Base-by-base conservation (phyloP, 1,284 basidiomycete genomes). In the Rhodotorula sp. region DNA sequence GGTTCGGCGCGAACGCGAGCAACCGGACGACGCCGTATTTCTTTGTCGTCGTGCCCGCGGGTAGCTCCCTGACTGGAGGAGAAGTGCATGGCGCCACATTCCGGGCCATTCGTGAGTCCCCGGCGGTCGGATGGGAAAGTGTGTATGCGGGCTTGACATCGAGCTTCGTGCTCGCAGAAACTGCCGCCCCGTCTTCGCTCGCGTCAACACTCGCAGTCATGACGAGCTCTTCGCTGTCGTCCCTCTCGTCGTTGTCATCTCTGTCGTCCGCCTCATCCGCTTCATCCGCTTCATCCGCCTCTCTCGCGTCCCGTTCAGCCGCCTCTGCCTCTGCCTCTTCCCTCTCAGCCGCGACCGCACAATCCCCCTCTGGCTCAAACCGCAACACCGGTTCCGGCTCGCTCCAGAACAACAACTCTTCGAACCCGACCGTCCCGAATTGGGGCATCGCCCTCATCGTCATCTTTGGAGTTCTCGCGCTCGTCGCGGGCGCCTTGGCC, bases 371-470 rank as follows among this genome's bases (percentile, higher is more conserved):
- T 58, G 78, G 82, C 45, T 82, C 73, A 69, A 82, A 55, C n/a
- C 30, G 29, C 20, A 51, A 45, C 4, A 29, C 37, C 33, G 33
- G 60, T n/a, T 45, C 53, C 53, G 59, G 51, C 53, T 29, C 51
- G 3, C 58, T 67, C 2, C 65, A 90, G 24, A 88, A 90, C 44
- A 24, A 54, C 78, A 75, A 80, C 48, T 75, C 78, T 30, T 70
- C 71, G 51, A 75, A 77, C 58, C 78, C 83, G 22, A 58, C 74
- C 7, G 90, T 92, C 78, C 91, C 91, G 3, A 85, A 86, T 77
- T 92, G 91, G 90, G 91, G 89, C n/a, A 93, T 93, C 73, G 91
- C 91, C 56, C 88, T 91, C 71, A 90, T 93, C 69, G 88, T 88
- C 65, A 85, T 92, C 60, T 85, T 93, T 48, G 91, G 90, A 45